Conservation (phyloP, 1,284 basidiomycete genomes). For the Trichosporon sp. region DNA sequence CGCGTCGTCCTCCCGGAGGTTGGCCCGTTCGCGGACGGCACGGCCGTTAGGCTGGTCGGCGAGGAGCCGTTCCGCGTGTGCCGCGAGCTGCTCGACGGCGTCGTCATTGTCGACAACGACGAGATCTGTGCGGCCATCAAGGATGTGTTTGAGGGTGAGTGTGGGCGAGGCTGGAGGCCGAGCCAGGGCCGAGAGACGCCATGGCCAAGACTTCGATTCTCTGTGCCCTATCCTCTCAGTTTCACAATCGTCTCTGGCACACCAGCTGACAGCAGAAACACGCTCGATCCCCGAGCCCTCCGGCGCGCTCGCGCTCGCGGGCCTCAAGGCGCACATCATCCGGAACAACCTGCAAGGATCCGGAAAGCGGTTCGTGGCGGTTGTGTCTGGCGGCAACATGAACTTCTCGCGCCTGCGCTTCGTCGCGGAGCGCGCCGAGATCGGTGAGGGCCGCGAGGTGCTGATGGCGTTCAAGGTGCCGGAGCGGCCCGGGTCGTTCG, state of each 20-base stretch:
- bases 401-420: slow-evolving; percentile 95
- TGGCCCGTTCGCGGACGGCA: slow-evolving; percentile 97
- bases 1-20: slow-evolving; percentile 82
- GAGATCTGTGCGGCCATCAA: slow-evolving; percentile 99
- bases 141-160: slow-evolving; percentile 91
- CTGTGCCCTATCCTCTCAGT: too few species aligned
- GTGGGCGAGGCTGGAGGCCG: neutral
- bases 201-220: too few species aligned
- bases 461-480: slow-evolving; percentile 89
- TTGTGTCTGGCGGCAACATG: slow-evolving; percentile 97
- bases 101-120: slow-evolving; percentile 86
- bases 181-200: too few species aligned
- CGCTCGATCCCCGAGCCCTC: slow-evolving; percentile 93
- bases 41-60: slow-evolving; percentile 94
- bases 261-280: slow-evolving; percentile 61
- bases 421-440: slow-evolving; percentile 93
- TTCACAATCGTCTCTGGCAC: too few species aligned
- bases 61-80: slow-evolving; percentile 93
- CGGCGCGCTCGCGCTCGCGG: slow-evolving; percentile 89
- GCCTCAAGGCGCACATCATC: slow-evolving; percentile 82
- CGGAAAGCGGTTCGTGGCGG: slow-evolving; percentile 81
- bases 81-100: slow-evolving; percentile 73
- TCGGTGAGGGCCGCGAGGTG: slow-evolving; percentile 92
- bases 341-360: slow-evolving; percentile 75
- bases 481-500: slow-evolving; percentile 88